Base-by-base conservation (phyloP, 208 protist species). In the Trypanosoma brucei region DNA sequence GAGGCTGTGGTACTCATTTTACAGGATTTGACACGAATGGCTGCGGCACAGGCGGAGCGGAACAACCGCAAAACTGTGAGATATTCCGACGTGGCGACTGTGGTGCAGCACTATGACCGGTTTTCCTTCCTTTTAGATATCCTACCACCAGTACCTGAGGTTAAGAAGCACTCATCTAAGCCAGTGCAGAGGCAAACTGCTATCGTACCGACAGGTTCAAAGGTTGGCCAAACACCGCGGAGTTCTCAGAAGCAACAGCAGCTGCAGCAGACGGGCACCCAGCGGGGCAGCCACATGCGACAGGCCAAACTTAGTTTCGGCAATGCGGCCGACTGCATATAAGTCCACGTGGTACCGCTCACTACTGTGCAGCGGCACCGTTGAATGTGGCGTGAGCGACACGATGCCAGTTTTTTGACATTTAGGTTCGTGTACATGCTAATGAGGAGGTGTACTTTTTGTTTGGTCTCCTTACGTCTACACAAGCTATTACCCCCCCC, bases 1-100 rank as follows among this genome's bases (percentile, higher is more conserved):
- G 83, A 89, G 70, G 84, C 84, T 5, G 78, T 88, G 3, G 81
- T 65, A 48, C 68, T 90, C 38, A 75, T 94, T 14, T 70, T 78
- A 4, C 67, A 69, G 5, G 88, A 94, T 58, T 65, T 94, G 37
- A 71, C 78, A 4, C 39, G 58, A 2, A 65, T 67, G 30, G 83
- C 83, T 1, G 82, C 83, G 1, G 73, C 59, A 13, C 75, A 88
- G 62, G 78, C 88, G 11, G 61, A 55, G 14, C 84, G 82, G 8
- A 55, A 69, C 13, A 42, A 71, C 36, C 82, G 83, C 55, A 82
- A 76, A 57, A 89, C 79, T 8, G 52, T 94, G 1, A 82, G 62
- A 9, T 91, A 88, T 70, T 82, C 83, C 37, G 88, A 94, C 59
- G 46, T 94, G 0, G 75, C 82, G 0, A 72, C 71, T 38, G 74